Evolutionary conservation across 2,329 filamentous ascomycete genomes (phyloP).

Genomic region (Aspergillus nomiae): DNA sequence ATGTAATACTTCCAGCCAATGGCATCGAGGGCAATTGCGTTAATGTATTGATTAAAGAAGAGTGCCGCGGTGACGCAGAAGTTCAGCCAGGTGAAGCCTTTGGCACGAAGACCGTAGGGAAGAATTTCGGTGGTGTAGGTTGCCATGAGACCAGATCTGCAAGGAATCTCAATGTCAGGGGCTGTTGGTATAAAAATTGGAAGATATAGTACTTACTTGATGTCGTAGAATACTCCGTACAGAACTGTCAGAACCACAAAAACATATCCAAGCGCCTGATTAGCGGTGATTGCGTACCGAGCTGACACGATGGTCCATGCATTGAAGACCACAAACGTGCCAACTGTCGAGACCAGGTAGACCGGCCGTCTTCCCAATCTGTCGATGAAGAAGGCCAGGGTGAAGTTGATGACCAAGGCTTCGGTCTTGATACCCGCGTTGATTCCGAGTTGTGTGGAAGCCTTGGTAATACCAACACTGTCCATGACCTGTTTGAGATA

Average conservation of each 20-base stretch:
- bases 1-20: slow-evolving; percentile 37
- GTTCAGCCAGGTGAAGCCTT: slow-evolving; percentile 41
- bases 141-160: slow-evolving; percentile 20
- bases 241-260: too few species aligned
- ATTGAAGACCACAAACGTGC: slow-evolving; percentile 35
- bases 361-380: slow-evolving; percentile 43
- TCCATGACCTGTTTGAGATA: slow-evolving; percentile 41
- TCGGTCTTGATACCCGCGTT: slow-evolving; percentile 42
- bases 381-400: slow-evolving; percentile 41
- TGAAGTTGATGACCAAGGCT: slow-evolving; percentile 36
- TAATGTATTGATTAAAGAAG: slow-evolving; percentile 29
- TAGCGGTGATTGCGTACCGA: slow-evolving; percentile 5
- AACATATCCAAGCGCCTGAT: too few species aligned
- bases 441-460: slow-evolving; percentile 42
- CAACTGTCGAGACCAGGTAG: slow-evolving; percentile 42
- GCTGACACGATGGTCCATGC: too few species aligned
- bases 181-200: slow-evolving; percentile 1
- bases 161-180: too few species aligned
- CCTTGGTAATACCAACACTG: slow-evolving; percentile 39
- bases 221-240: too few species aligned
- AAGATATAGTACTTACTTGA: too few species aligned
- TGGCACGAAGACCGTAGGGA: slow-evolving; percentile 49
- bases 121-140: slow-evolving; percentile 48
- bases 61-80: slow-evolving; percentile 22
- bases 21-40: slow-evolving; percentile 28